Base-by-base conservation (phyloP, 2,329 filamentous ascomycete genomes). In the Sclerotinia sclerotiorum region DNA sequence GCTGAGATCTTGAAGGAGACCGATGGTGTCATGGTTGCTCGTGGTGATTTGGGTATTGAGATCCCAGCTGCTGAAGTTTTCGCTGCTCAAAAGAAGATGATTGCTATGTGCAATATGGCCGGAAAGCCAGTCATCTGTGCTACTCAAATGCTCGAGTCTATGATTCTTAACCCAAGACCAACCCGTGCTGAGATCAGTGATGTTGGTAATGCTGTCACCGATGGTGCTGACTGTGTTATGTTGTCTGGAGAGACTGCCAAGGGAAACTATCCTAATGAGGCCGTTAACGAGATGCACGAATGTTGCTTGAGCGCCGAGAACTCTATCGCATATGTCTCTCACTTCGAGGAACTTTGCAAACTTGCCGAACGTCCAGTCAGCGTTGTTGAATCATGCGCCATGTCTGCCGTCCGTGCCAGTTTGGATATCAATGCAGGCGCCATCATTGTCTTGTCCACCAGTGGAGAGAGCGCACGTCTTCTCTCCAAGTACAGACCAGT, bases 71-170 rank as follows among this genome's bases (percentile, higher is more conserved):
- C 94, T 73, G 95, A 99, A 86, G 95, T 99, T 74, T 99, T 99
- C 82, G 93, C 97, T 75, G 95, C 95, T 68, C 95, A 99, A 87
- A 99, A 99, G 91, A 99, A 99, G 92, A 94, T 99, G 88, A 99
- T 99, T 82, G 94, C 95, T 83, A 98, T 98, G 90, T 99, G 95
- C 89, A 99, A 99, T 86, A 89, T 97, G 79, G 94, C 93, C 75
- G 95, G 95, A 82, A 99, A 99, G 88, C 95, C 95, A 75, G 94
- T 94, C 81, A 97, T 99, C 80, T 98, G 94, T 83, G 95, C 95
- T 70, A 99, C 95, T 52, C 95, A 99, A 86, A 99, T 99, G 95
- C 88, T 99, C 75, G 95, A 99, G 88, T 97, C 93, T 73, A 99
- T 99, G 95, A 99, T 97, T 82, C 97, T 97, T 87, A 99, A 99